These are phyloP conservation scores for Mycena citricolor DNA, from an alignment of 1,284 basidiomycete genomes.

Conservation along the genomic window DNA sequence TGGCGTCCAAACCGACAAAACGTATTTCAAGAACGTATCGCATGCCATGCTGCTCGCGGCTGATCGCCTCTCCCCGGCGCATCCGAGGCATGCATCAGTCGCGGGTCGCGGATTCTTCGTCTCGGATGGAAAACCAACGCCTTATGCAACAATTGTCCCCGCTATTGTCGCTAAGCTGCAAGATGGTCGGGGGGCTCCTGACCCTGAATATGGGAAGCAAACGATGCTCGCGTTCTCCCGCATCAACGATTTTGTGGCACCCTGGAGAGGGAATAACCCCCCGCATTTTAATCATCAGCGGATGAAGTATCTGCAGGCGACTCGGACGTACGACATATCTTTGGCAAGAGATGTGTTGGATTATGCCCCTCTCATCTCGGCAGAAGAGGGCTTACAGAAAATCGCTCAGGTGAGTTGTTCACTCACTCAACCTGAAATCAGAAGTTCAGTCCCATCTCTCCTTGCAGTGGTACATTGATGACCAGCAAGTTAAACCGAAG, in stretches of 20 bases:
- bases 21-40: constrained; percentile 9
- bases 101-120: constrained; percentile 14
- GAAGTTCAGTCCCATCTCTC: no score
- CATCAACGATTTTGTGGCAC: constrained; percentile 2
- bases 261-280: background rate
- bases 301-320: constrained; percentile 2
- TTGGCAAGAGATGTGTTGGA: constrained; percentile 14
- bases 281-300: background rate
- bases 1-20: constrained; percentile 9
- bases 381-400: constrained; percentile 12
- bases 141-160: constrained; percentile 12
- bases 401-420: constrained; percentile 12
- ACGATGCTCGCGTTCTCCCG: constrained; percentile 2
- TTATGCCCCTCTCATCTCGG: constrained; percentile 9
- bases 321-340: constrained; percentile 15
- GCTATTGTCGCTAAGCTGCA: background rate
- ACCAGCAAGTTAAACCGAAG: no score
- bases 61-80: constrained; percentile 11
- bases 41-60: constrained; percentile 18
- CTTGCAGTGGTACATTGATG: no score
- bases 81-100: constrained; percentile 10
- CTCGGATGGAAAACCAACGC: constrained; percentile 12
- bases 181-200: background rate
- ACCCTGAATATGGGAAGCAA: background rate
- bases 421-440: no score